Percentiles rank a stretch among this genome's conserved stretches.
Evolutionary conservation across 768 basidiomycete genomes (phyloP).

Genomic region (Coprinopsis sp.): DNA sequence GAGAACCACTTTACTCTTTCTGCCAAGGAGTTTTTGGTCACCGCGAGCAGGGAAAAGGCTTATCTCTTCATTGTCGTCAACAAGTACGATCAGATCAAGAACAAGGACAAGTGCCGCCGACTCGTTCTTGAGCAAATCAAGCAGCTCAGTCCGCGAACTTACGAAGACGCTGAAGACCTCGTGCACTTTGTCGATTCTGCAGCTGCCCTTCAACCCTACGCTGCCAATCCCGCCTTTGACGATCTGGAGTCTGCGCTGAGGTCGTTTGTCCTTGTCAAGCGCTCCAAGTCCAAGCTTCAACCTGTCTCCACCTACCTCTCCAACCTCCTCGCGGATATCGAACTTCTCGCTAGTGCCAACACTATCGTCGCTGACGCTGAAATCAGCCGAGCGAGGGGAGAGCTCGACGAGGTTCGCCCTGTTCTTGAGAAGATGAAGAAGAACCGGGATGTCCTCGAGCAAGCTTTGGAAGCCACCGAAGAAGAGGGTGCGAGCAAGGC

Average conservation of each 20-base stretch:
- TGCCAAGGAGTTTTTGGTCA: slow-evolving; percentile 89
- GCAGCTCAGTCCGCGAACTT: slow-evolving; percentile 87
- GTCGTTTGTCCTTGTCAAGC: slow-evolving; percentile 93
- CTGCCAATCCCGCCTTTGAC: slow-evolving; percentile 69
- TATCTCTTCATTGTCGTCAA: slow-evolving; percentile 99
- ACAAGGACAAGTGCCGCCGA: slow-evolving; percentile 89
- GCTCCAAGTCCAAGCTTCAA: slow-evolving; percentile 92
- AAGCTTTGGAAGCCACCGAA: slow-evolving; percentile 72
- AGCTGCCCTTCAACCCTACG: slow-evolving; percentile 60
- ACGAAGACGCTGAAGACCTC: slow-evolving; percentile 85
- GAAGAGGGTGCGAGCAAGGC: slow-evolving; percentile 63
- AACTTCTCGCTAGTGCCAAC: slow-evolving; percentile 82
- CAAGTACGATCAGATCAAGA: slow-evolving; percentile 92
- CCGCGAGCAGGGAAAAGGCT: slow-evolving; percentile 94
- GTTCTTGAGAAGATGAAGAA: slow-evolving; percentile 84
- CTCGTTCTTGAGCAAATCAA: slow-evolving; percentile 91
- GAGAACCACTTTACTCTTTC: slow-evolving; percentile 99
- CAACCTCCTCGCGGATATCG: slow-evolving; percentile 86
- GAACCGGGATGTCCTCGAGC: slow-evolving; percentile 70
- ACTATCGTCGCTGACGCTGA: slow-evolving; percentile 81
- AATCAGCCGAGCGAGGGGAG: slow-evolving; percentile 62
- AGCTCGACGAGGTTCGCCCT: slow-evolving; percentile 67
- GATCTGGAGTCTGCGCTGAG: slow-evolving; percentile 87
- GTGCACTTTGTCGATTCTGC: slow-evolving; percentile 98
- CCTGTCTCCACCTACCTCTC: slow-evolving; percentile 89